Evolutionary conservation across 345 rosid genomes (phyloP).

Genomic region (Eucalyptus albens): DNA sequence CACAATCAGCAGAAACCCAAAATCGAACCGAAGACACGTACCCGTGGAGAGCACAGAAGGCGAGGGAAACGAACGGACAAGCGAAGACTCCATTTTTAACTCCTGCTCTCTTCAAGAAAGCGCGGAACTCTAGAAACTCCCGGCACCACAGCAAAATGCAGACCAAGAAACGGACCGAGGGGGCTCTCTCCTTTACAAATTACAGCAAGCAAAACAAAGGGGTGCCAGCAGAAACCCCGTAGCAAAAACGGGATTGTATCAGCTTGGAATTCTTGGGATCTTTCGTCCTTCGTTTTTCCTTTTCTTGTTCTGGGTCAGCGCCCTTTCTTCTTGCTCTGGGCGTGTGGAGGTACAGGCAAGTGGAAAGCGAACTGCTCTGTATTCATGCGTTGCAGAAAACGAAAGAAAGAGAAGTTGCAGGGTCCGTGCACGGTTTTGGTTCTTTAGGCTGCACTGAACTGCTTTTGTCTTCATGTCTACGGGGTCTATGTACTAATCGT

Average conservation of each 20-base stretch:
- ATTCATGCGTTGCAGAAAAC: not conserved
- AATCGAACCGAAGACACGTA: not conserved
- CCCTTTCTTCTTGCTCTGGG: not conserved
- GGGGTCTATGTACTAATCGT: not conserved
- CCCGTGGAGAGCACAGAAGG: conserved; percentile 23
- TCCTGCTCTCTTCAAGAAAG: not conserved
- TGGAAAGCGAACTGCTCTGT: not conserved
- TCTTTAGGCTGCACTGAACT: not conserved
- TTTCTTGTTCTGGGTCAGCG: not conserved
- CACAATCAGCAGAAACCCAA: not conserved
- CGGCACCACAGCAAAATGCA: not conserved
- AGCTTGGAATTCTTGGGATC: not conserved
- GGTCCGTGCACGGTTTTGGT: not conserved
- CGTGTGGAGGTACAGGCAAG: not conserved
- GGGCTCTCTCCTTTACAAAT: not conserved
- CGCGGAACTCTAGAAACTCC: not conserved
- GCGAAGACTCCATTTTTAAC: conserved; percentile 44
- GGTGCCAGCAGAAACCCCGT: not conserved
- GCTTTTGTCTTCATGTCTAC: not conserved
- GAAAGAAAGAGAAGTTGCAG: not conserved
- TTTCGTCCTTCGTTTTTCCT: not conserved
- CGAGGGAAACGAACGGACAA: conserved; percentile 10
- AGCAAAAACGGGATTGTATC: not conserved
- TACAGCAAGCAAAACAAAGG: not conserved
- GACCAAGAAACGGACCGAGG: not conserved